These are phyloP conservation scores for Blastobotrys apis DNA, from an alignment of 1,139 yeast species.

Conservation along the genomic window DNA sequence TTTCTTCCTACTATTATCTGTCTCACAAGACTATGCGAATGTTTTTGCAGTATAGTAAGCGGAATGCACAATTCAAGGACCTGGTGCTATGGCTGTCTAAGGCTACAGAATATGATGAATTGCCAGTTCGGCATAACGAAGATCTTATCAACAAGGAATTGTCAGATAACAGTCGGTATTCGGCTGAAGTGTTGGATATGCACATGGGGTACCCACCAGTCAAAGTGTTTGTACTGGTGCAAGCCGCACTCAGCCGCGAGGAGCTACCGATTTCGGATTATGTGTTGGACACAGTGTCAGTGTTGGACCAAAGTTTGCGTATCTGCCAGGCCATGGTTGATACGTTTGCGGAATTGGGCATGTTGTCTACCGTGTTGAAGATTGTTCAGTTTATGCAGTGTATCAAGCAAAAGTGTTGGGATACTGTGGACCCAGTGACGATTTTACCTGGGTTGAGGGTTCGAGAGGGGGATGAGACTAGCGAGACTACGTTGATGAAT, in stretches of 20 bases:
- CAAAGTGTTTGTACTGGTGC: conserved; percentile 77
- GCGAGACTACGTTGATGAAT: conserved; percentile 29
- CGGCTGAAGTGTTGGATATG: conserved; percentile 50
- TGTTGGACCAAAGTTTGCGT: conserved; percentile 90
- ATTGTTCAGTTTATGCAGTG: conserved; percentile 76
- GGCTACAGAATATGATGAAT: conserved; percentile 86
- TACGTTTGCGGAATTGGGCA: conserved; percentile 81
- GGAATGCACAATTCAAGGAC: conserved; percentile 56
- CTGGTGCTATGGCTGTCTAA: conserved; percentile 68
- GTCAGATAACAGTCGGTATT: conserved; percentile 74
- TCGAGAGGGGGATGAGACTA: conserved; percentile 16
- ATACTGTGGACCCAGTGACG: conserved; percentile 65
- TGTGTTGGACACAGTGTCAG: conserved; percentile 88
- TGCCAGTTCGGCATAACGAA: conserved; percentile 94
- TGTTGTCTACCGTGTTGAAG: conserved; percentile 52
- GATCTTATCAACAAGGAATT: conserved; percentile 87
- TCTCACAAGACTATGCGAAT: conserved; percentile 85
- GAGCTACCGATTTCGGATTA: conserved; percentile 95
- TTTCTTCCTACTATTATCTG: conserved; percentile 87
- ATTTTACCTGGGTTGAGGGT: conserved; percentile 64
- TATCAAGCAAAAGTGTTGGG: conserved; percentile 86
- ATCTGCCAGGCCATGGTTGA: conserved; percentile 90
- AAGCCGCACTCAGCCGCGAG: conserved; percentile 78
- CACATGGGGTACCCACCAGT: conserved; percentile 95
- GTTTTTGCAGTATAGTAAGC: conserved; percentile 50